Conservation (phyloP, 108 stramenopile genomes). For the Nitzschia inconspicua region DNA sequence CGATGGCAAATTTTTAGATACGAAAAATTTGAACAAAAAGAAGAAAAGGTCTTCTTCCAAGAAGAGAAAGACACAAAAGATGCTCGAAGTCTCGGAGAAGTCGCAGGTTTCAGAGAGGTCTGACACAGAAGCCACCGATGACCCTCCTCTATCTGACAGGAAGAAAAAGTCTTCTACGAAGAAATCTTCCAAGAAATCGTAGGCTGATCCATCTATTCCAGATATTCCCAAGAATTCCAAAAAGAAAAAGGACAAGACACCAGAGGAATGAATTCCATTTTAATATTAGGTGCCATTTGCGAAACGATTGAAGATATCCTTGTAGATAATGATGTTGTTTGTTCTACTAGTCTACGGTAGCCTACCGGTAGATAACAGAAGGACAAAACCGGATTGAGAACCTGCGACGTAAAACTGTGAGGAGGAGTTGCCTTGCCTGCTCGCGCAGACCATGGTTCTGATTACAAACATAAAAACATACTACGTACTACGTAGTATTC, state of each 20-base stretch:
- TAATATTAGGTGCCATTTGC: too few species aligned
- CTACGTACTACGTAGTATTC: too few species aligned
- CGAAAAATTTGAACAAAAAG: neutral
- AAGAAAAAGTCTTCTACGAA: too few species aligned
- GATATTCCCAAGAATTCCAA: neutral
- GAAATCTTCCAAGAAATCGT: neutral
- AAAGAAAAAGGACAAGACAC: neutral
- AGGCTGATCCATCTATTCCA: neutral
- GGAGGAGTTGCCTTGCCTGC: too few species aligned
- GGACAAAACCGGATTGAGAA: too few species aligned
- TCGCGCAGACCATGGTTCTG: too few species aligned
- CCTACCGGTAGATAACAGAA: too few species aligned
- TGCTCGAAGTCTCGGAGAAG: neutral
- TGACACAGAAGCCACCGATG: neutral
- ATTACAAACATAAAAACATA: too few species aligned
- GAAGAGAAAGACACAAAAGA: neutral
- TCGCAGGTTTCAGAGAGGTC: neutral
- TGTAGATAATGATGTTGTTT: too few species aligned
- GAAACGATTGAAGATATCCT: too few species aligned
- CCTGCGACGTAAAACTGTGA: too few species aligned
- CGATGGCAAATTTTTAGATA: constrained; percentile 45
- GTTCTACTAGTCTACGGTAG: too few species aligned
- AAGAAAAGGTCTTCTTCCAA: neutral
- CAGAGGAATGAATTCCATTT: neutral
- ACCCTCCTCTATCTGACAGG: neutral